phyloP scores from a whole-genome alignment of 305 asterid genomes.

The Solanum chacoense region DNA sequence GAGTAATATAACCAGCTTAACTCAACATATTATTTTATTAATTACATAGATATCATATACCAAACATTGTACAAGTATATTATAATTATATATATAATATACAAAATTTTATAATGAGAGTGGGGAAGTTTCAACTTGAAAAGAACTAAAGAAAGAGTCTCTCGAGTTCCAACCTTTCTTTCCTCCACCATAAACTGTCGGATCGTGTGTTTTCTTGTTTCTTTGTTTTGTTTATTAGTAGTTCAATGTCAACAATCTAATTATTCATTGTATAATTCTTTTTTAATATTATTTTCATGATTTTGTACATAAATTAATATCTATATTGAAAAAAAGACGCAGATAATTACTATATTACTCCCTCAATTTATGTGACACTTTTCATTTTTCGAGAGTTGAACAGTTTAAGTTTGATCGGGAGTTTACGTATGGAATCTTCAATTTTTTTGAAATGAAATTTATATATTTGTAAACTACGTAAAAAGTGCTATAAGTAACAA shows the following conservation, averaged over 20 bases:
- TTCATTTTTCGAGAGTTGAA: neutral
- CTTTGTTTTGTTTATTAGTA: neutral
- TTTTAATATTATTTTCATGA: neutral
- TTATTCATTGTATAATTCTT: constrained; percentile 1
- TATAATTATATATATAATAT: neutral
- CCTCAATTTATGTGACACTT: neutral
- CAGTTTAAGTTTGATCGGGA: neutral
- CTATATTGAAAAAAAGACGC: neutral
- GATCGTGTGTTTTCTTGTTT: constrained; percentile 3
- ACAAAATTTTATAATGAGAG: neutral
- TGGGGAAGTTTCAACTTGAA: neutral
- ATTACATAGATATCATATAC: too few species aligned
- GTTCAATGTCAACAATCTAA: neutral
- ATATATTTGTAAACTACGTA: neutral
- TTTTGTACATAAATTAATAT: neutral
- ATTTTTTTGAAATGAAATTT: too few species aligned
- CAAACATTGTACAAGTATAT: neutral
- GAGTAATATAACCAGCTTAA: too few species aligned
- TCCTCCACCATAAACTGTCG: constrained; percentile 9
- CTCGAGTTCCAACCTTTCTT: neutral
- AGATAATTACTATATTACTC: neutral
- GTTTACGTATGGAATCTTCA: too few species aligned
- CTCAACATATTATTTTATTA: neutral
- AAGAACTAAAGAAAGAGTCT: neutral
- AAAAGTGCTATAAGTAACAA: neutral